These are phyloP conservation scores for Sphagnum tenellum DNA, from an alignment of 225 moss, liverwort and hornwort species.

Conservation along the genomic window DNA sequence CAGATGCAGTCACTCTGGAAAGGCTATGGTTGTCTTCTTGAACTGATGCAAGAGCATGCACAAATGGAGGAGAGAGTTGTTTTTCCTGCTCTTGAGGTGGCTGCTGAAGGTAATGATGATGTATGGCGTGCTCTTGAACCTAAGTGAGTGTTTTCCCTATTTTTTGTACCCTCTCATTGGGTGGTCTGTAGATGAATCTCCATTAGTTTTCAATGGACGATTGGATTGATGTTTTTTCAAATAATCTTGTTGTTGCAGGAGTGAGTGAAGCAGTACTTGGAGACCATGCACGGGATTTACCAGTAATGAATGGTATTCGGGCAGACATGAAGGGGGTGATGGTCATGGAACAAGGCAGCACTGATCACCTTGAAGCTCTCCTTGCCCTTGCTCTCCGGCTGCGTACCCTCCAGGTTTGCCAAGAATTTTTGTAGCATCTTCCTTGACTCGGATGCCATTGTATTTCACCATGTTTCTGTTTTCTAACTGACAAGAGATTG, in stretches of 20 bases:
- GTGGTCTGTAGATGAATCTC: too few species aligned
- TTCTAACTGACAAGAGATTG: background rate
- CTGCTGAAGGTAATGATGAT: conserved; percentile 19
- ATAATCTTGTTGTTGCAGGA: conserved; percentile 18
- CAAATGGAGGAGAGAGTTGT: conserved; percentile 59
- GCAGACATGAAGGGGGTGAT: conserved; percentile 49
- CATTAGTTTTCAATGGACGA: too few species aligned
- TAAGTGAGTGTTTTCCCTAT: background rate
- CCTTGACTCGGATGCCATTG: background rate
- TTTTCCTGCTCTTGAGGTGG: conserved; percentile 32
- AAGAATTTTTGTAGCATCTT: background rate
- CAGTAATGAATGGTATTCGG: conserved; percentile 59
- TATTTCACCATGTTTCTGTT: background rate
- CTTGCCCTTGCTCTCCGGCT: conserved; percentile 36
- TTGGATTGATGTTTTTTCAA: too few species aligned
- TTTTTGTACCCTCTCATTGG: background rate
- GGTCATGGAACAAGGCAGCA: conserved; percentile 32
- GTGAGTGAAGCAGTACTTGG: conserved; percentile 28
- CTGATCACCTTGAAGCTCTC: conserved; percentile 36
- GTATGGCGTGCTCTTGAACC: background rate
- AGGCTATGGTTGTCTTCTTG: conserved; percentile 39
- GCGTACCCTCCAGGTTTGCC: conserved; percentile 30
- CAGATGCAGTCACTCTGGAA: conserved; percentile 29
- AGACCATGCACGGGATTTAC: conserved; percentile 53
- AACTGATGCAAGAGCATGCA: conserved; percentile 51